Percentiles rank a stretch among this genome's conserved stretches.
Conservation (phyloP, 306 rosid species). For the Quercus ilex region DNA sequence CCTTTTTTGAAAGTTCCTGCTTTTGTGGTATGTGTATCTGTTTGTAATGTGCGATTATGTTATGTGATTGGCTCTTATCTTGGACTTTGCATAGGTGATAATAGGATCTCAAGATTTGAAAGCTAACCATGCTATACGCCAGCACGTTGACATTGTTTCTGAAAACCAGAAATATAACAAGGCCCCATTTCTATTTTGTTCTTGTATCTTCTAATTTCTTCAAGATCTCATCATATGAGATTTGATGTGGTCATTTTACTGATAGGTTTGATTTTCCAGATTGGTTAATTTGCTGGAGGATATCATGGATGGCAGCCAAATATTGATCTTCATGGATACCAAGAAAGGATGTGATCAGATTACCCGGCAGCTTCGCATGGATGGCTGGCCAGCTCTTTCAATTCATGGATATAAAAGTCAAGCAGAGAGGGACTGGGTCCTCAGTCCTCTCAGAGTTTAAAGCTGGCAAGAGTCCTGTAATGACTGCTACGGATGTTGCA, state of each 20-base stretch:
- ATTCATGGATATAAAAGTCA: conserved; percentile 98
- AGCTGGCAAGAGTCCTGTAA: too few relatives aligned
- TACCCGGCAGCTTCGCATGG: conserved; percentile 95
- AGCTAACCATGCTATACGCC: conserved; percentile 93
- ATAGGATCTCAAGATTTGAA: conserved; percentile 87
- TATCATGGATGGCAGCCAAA: conserved; percentile 98
- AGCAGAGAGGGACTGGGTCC: conserved; percentile 99
- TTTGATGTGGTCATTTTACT: neutral
- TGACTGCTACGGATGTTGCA: too few relatives aligned
- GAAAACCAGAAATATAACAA: conserved; percentile 66
- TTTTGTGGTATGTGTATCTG: neutral
- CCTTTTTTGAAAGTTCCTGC: neutral
- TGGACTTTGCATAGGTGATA: conserved; percentile 59
- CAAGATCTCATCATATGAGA: too few relatives aligned
- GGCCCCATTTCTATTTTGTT: too few relatives aligned
- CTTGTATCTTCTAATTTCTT: too few relatives aligned
- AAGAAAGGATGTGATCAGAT: conserved; percentile 96
- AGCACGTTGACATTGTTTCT: conserved; percentile 84
- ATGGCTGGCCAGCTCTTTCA: conserved; percentile 99
- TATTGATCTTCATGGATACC: conserved; percentile 93
- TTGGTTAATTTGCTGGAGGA: conserved; percentile 93
- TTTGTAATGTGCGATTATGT: neutral
- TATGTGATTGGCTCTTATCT: conserved; percentile 1
- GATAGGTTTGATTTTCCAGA: conserved; percentile 43
- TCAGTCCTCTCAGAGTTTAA: neutral